Evolutionary conservation across 257 asterid genomes (phyloP), one percentile per base, ranked within the genome.

Genomic region (Fraxinus americana): DNA sequence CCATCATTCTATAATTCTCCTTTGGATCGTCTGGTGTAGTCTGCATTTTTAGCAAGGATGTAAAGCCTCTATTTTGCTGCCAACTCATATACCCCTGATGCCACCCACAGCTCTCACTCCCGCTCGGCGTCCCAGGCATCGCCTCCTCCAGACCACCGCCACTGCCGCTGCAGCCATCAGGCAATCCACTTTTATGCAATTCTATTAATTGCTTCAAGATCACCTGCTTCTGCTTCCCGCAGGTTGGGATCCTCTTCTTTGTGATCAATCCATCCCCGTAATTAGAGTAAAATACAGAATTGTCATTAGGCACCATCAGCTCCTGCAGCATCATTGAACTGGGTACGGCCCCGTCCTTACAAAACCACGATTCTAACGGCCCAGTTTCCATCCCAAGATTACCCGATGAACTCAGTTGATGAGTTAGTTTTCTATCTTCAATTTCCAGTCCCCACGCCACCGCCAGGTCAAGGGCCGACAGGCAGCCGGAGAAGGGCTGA

Each of bases 391-490:
- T 4, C 0, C 57, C 57, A 13, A 14, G 17, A 48, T 16, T 14
- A 14, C 21, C 57, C 21, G 57, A 48, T 48, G 57, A 48, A 48
- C 57, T 48, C 57, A 48, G n/a, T 14, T 48, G 57, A 14, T 14
- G 57, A 14, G 21, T 52, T 84, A 84, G 66, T 82, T 85, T 52
- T 86, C 87, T 75, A 79, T 48, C 57, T 48, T 48, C 57, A 68
- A 94, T 84, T 70, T 87, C 91, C 84, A 94, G 77, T 35, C 96
- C 98, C 98, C 98, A 94, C 63, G 86, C 84, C 16, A 90, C 79
- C 36, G 99, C 99, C 68, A 94, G 78, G 68, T 90, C 92, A 6
- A 79, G 71, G 1, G 87, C 86, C 61, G 94, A 77, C 5, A 97
- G 98, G 30, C 95, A 89, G 0, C 97, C 99, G 2, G 97, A 79